phyloP scores from a whole-genome alignment of 1,284 basidiomycete species.

The Heterobasidion irregulare region DNA sequence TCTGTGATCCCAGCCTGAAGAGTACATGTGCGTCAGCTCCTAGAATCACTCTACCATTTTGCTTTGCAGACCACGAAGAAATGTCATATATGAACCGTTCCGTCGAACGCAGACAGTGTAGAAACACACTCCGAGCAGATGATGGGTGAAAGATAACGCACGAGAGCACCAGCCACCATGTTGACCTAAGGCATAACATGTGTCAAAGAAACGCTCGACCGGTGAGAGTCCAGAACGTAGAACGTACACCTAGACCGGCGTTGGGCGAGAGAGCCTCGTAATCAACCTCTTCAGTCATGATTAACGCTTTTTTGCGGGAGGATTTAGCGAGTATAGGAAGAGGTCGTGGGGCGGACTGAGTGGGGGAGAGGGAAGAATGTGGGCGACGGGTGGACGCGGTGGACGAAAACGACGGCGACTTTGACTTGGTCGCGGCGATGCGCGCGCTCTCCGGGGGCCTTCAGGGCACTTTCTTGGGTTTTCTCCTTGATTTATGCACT shows the following conservation, averaged over 20 bases:
- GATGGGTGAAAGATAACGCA: constrained; percentile 32
- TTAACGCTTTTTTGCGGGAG: constrained; percentile 1
- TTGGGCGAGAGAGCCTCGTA: constrained; percentile 74
- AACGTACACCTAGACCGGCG: constrained; percentile 52
- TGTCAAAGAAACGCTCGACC: neutral
- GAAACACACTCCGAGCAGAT: neutral
- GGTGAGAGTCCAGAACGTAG: constrained; percentile 3
- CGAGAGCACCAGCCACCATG: constrained; percentile 95
- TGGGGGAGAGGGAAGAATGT: too few species aligned
- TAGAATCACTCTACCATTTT: too few species aligned
- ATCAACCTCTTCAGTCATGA: constrained; percentile 48
- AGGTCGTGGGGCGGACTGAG: too few species aligned
- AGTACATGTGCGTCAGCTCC: constrained; percentile 1
- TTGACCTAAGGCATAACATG: constrained; percentile 56
- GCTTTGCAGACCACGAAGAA: too few species aligned
- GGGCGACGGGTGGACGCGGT: too few species aligned
- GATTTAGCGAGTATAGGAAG: neutral
- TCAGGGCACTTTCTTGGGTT: too few species aligned
- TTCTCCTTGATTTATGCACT: neutral
- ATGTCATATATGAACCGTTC: neutral
- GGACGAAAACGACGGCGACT: neutral
- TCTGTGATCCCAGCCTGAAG: constrained; percentile 94
- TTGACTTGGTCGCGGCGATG: too few species aligned
- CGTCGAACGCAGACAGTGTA: neutral
- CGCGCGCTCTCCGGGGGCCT: too few species aligned